Evolutionary conservation across 257 asterid species (phyloP).

Genomic region (Jaltomata sinuosa): DNA sequence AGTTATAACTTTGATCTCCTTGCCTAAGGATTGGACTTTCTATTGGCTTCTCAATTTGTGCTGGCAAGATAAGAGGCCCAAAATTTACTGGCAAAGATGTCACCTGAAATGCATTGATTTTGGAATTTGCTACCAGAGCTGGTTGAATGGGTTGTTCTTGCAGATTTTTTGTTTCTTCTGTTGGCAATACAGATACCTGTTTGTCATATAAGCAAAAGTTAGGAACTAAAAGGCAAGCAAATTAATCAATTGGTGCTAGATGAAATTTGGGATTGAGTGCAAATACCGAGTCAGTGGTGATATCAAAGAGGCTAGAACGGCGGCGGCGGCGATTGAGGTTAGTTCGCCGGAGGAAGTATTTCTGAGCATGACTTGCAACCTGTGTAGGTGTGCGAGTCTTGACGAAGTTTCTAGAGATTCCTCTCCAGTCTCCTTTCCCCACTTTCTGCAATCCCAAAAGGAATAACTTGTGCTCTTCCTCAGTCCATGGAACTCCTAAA

Average conservation of each 20-base stretch:
- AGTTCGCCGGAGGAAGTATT: conserved; percentile 67
- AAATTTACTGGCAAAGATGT: background rate
- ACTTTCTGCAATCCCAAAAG: conserved; percentile 69
- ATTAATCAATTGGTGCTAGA: background rate
- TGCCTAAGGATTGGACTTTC: background rate
- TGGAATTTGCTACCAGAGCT: conserved; percentile 14
- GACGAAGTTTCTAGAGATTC: conserved; percentile 76
- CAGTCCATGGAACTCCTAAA: conserved; percentile 86
- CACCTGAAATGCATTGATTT: background rate
- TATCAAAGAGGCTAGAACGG: conserved; percentile 89
- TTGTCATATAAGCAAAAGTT: background rate
- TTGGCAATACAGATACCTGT: conserved; percentile 56
- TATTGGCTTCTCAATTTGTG: background rate
- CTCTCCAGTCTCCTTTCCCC: conserved; percentile 92
- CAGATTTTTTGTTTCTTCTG: conserved; percentile 29
- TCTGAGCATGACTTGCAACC: conserved; percentile 96
- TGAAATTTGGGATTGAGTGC: background rate
- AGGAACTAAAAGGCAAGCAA: background rate
- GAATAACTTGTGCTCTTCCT: conserved; percentile 82
- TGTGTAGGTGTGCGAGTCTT: conserved; percentile 91
- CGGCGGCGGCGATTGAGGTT: conserved; percentile 78
- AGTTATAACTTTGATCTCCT: background rate
- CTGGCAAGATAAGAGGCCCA: background rate
- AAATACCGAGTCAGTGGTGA: conserved; percentile 70
- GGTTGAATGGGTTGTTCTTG: conserved; percentile 19